Conservation (phyloP, 129 eudicot genomes). For the Lactuca sativa region DNA sequence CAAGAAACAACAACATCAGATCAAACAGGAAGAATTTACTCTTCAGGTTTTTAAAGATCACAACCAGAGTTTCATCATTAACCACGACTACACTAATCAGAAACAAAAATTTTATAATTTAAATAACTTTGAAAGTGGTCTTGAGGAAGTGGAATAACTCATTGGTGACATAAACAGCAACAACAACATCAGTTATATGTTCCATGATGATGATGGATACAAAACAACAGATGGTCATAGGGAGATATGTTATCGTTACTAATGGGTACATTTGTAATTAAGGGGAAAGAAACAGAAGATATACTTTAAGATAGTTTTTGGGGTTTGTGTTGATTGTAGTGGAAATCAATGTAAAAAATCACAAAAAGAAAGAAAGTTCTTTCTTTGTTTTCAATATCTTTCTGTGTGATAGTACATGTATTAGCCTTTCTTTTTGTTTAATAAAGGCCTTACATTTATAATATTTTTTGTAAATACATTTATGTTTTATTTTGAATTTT, state of each 20-base stretch:
- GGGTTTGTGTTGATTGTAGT: conserved; percentile 46
- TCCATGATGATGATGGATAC: conserved; percentile 51
- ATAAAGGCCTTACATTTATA: no score
- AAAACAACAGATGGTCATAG: conserved; percentile 43
- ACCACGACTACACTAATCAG: conserved; percentile 17
- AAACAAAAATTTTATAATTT: conserved; percentile 30
- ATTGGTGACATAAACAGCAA: conserved; percentile 22
- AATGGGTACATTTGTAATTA: conserved; percentile 36
- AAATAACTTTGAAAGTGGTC: conserved; percentile 24
- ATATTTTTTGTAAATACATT: no score
- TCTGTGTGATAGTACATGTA: conserved; percentile 46
- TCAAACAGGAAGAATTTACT: no score
- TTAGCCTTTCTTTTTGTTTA: conserved; percentile 42
- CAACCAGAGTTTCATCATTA: no score
- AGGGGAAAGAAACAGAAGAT: conserved; percentile 35
- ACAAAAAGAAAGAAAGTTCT: conserved; percentile 4
- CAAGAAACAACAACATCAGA: no score
- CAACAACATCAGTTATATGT: conserved; percentile 27
- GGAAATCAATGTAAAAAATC: conserved; percentile 34
- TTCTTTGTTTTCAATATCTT: conserved; percentile 3
- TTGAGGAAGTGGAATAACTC: conserved; percentile 57
- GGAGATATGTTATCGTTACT: conserved; percentile 41
- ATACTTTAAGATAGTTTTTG: conserved; percentile 30
- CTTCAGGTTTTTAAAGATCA: no score
- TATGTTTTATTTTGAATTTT: no score